These are phyloP conservation scores for Betula pendula DNA, from an alignment of 306 rosid species.

Conservation along the genomic window DNA sequence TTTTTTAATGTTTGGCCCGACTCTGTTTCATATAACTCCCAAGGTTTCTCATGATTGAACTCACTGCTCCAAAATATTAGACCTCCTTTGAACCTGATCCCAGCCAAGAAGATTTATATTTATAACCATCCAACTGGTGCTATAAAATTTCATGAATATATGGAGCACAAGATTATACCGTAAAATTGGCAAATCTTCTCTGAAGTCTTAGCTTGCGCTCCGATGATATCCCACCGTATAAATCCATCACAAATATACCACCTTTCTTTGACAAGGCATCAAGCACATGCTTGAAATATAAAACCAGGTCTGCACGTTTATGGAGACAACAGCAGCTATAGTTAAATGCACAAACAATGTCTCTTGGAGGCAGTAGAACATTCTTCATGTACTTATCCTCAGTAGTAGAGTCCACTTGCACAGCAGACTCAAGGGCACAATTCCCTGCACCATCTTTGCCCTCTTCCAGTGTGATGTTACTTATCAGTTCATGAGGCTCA, in stretches of 20 bases:
- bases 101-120: not conserved
- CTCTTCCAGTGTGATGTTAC: constrained; percentile 48
- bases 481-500: constrained; percentile 47
- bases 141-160: constrained; percentile 7
- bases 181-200: constrained; percentile 79
- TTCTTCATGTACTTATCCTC: constrained; percentile 40
- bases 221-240: constrained; percentile 90
- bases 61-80: not conserved
- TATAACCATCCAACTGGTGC: constrained; percentile 18
- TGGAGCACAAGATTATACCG: constrained; percentile 48
- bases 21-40: not conserved
- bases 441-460: constrained; percentile 25
- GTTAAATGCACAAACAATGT: constrained; percentile 88
- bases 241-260: constrained; percentile 92
- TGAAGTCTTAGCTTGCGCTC: constrained; percentile 79
- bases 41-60: not conserved
- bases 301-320: constrained; percentile 69
- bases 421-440: constrained; percentile 36
- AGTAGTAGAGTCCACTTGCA: constrained; percentile 33
- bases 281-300: constrained; percentile 75
- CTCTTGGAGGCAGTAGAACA: constrained; percentile 54
- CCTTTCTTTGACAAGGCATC: constrained; percentile 68
- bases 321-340: constrained; percentile 97
- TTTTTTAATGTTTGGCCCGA: not conserved
- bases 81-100: not conserved